These are phyloP conservation scores for Noccaea bulbosa DNA, from an alignment of 345 rosid species.

Conservation along the genomic window DNA sequence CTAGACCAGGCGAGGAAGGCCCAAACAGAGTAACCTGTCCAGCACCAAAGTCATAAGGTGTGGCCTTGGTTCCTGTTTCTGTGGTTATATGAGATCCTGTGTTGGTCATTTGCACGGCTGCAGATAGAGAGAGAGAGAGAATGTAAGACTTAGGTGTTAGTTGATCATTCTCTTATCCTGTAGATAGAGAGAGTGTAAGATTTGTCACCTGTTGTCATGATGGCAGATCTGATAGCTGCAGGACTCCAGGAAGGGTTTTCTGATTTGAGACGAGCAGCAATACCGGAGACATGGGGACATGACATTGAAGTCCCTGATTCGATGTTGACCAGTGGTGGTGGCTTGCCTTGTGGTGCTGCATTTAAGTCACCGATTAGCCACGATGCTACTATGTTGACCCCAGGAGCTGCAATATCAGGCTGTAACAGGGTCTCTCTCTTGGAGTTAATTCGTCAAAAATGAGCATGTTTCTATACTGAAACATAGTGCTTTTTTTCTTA, in stretches of 20 bases:
- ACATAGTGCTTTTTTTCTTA: slow-evolving; percentile 8
- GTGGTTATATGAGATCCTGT: slow-evolving; percentile 52
- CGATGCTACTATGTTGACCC: slow-evolving; percentile 73
- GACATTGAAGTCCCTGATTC: slow-evolving; percentile 86
- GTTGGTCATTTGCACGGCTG: slow-evolving; percentile 64
- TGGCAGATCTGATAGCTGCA: slow-evolving; percentile 72
- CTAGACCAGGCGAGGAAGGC: slow-evolving; percentile 59
- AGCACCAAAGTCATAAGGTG: slow-evolving; percentile 66
- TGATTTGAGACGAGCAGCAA: slow-evolving; percentile 63
- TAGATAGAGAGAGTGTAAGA: slow-evolving; percentile 14
- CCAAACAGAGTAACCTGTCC: slow-evolving; percentile 61
- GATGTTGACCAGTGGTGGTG: slow-evolving; percentile 52
- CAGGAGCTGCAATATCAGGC: slow-evolving; percentile 86
- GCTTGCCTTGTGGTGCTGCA: slow-evolving; percentile 49
- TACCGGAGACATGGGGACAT: slow-evolving; percentile 73
- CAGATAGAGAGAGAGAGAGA: slow-evolving; percentile 16
- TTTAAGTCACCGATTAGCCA: slow-evolving; percentile 60
- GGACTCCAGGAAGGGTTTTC: slow-evolving; percentile 60
- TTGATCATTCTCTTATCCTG: slow-evolving; percentile 34
- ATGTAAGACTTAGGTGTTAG: background rate
- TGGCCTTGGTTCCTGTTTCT: slow-evolving; percentile 56
- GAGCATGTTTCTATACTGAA: slow-evolving; percentile 3
- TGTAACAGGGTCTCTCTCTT: slow-evolving; percentile 42
- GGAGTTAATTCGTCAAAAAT: background rate
- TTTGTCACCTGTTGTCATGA: slow-evolving; percentile 70